Percentiles rank a stretch among this genome's conserved stretches.
These are phyloP conservation scores for Beta lomatogona DNA, from an alignment of 179 eudicot species.

Conservation along the genomic window DNA sequence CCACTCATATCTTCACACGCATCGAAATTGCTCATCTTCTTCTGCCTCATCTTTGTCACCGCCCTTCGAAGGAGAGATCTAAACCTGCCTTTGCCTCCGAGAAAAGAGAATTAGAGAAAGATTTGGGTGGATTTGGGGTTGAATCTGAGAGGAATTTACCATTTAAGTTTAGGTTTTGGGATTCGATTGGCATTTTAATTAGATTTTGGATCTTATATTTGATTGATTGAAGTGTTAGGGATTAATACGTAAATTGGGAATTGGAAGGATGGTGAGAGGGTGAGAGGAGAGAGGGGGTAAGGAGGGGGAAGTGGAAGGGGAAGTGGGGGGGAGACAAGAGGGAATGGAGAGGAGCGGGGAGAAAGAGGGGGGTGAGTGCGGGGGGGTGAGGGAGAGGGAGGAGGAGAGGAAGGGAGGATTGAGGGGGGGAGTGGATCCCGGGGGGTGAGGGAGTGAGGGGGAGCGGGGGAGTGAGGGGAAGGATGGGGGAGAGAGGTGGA, in stretches of 20 bases:
- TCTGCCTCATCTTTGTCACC: constrained; percentile 92
- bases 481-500: too few relatives aligned
- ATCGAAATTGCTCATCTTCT: constrained; percentile 93
- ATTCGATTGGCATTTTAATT: constrained; percentile 48
- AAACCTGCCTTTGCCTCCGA: constrained; percentile 93
- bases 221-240: constrained; percentile 43
- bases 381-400: too few relatives aligned
- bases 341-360: too few relatives aligned
- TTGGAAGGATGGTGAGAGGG: constrained; percentile 35
- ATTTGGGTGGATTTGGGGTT: constrained; percentile 18
- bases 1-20: constrained; percentile 98
- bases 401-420: too few relatives aligned
- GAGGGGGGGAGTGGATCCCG: too few relatives aligned
- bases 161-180: constrained; percentile 51
- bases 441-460: too few relatives aligned
- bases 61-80: constrained; percentile 90
- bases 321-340: too few relatives aligned
- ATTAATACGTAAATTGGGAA: constrained; percentile 25
- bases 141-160: constrained; percentile 37
- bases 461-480: too few relatives aligned
- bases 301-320: too few relatives aligned
- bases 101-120: constrained; percentile 46
- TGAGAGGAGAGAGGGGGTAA: too few relatives aligned
- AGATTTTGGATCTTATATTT: constrained; percentile 51
- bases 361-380: too few relatives aligned